Evolutionary conservation across 1,139 yeast genomes (phyloP).

Genomic region (Suhomyces wounanorum): DNA sequence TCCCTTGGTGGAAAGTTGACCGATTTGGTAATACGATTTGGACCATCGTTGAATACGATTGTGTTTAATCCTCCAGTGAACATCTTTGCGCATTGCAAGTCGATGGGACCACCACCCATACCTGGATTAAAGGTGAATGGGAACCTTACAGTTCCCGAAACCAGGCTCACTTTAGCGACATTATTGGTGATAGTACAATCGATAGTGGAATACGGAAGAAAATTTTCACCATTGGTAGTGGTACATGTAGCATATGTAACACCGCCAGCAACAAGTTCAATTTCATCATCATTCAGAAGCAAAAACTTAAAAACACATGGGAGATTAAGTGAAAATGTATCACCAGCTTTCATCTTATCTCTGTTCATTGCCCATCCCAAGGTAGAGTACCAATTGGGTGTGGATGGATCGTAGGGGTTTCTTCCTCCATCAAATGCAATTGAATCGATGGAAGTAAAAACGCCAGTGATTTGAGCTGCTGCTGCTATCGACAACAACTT

Average conservation of each 20-base stretch:
- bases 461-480: slow-evolving; percentile 18
- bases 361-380: slow-evolving; percentile 31
- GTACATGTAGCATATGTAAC: slow-evolving; percentile 31
- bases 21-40: slow-evolving; percentile 19
- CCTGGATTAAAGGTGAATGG: slow-evolving; percentile 35
- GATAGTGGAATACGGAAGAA: slow-evolving; percentile 26
- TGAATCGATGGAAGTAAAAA: slow-evolving; percentile 22
- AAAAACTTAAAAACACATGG: slow-evolving; percentile 35
- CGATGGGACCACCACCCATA: slow-evolving; percentile 21
- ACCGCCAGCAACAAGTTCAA: slow-evolving; percentile 22
- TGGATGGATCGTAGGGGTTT: slow-evolving; percentile 5
- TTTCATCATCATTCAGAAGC: slow-evolving; percentile 18
- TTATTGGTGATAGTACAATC: slow-evolving; percentile 25
- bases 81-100: slow-evolving; percentile 23
- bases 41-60: slow-evolving; percentile 32
- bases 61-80: slow-evolving; percentile 29
- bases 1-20: slow-evolving; percentile 18
- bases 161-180: slow-evolving; percentile 18
- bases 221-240: slow-evolving; percentile 25
- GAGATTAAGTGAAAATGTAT: slow-evolving; percentile 32
- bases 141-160: slow-evolving; percentile 26
- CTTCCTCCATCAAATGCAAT: not conserved
- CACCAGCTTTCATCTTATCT: slow-evolving; percentile 25
- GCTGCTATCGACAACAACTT: not conserved
- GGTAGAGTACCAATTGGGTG: slow-evolving; percentile 28